Percentiles rank a stretch among this genome's conserved stretches.
Conservation (phyloP, 179 eudicot genomes). For the Heliamphora pulchella region DNA sequence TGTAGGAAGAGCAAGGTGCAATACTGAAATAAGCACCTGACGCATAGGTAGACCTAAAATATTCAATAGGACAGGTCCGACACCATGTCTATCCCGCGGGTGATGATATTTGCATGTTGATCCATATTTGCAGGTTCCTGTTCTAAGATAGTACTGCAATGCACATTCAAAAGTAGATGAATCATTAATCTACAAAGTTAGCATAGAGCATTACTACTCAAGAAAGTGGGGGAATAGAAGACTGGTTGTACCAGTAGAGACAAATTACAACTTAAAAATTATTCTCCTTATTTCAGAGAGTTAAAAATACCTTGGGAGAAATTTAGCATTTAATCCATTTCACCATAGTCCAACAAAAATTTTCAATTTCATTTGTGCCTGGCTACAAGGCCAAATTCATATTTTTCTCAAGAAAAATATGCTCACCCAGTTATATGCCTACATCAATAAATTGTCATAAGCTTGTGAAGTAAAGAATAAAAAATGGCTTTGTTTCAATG, state of each 20-base stretch:
- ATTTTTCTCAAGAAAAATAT: background rate
- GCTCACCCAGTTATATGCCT: background rate
- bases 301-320: background rate
- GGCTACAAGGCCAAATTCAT: background rate
- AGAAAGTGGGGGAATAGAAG: background rate
- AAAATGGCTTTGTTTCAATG: background rate
- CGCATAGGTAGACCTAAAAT: conserved; percentile 58
- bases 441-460: background rate
- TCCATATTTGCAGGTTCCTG: conserved; percentile 74
- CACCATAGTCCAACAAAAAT: background rate
- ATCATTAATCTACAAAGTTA: background rate
- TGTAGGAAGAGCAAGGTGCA: background rate
- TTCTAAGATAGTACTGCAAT: conserved; percentile 59
- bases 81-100: conserved; percentile 50
- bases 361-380: background rate
- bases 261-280: background rate
- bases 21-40: conserved; percentile 36
- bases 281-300: background rate
- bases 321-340: background rate
- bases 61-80: conserved; percentile 39
- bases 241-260: background rate
- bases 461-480: background rate
- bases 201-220: background rate
- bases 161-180: conserved; percentile 10
- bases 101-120: conserved; percentile 64